Evolutionary conservation across 2,329 filamentous ascomycete genomes (phyloP).

Genomic region (Pseudogymnoascus sp.): DNA sequence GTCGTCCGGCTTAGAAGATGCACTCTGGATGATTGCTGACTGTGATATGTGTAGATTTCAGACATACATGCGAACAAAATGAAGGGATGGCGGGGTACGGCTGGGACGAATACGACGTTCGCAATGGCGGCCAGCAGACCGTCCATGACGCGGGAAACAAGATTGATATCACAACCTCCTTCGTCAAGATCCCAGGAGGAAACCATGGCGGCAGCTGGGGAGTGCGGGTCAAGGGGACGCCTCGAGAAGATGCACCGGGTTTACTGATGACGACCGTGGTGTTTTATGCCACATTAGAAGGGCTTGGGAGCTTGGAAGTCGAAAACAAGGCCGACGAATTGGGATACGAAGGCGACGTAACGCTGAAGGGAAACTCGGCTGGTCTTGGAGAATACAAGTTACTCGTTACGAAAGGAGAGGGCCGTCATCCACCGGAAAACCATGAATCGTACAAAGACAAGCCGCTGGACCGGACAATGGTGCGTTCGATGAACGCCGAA

Average conservation of each 20-base stretch:
- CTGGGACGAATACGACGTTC: conserved; percentile 93
- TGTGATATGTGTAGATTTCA: conserved; percentile 51
- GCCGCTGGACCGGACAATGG: conserved; percentile 66
- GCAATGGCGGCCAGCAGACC: conserved; percentile 77
- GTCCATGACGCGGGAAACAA: conserved; percentile 85
- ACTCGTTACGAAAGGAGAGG: conserved; percentile 61
- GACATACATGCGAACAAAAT: conserved; percentile 93
- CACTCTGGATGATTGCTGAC: neutral
- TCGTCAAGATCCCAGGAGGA: conserved; percentile 86
- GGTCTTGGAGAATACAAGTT: conserved; percentile 75
- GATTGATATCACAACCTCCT: conserved; percentile 85
- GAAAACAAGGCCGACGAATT: conserved; percentile 43
- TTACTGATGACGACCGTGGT: conserved; percentile 68
- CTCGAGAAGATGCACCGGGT: conserved; percentile 57
- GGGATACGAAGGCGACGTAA: conserved; percentile 54
- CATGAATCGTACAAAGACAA: conserved; percentile 62
- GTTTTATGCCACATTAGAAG: conserved; percentile 78
- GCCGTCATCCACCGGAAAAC: conserved; percentile 51
- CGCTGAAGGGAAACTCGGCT: conserved; percentile 59
- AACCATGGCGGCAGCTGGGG: conserved; percentile 86
- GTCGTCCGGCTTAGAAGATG: neutral
- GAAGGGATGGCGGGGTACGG: conserved; percentile 92
- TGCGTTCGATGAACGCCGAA: conserved; percentile 60
- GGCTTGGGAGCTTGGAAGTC: conserved; percentile 57
- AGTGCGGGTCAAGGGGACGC: conserved; percentile 73